Evolutionary conservation across 768 basidiomycete species (phyloP).

Genomic region (Fomitopsis serialis): DNA sequence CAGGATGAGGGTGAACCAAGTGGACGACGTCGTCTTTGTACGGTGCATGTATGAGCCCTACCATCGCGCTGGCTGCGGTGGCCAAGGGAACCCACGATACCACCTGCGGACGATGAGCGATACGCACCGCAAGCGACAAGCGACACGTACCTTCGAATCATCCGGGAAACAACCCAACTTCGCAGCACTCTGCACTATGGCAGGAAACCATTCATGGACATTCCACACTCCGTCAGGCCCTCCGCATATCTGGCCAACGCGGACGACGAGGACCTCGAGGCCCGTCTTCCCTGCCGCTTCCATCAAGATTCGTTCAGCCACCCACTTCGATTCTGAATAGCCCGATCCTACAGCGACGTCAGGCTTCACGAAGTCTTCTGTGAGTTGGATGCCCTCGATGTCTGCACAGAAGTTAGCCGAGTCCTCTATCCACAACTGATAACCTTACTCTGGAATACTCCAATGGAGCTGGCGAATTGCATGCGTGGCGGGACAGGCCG

Average conservation of each 20-base stretch:
- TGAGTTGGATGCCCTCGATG: background rate
- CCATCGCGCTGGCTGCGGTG: conserved; percentile 28
- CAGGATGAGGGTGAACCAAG: conserved; percentile 33
- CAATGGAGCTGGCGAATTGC: conserved; percentile 11
- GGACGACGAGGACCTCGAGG: conserved; percentile 30
- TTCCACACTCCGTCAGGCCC: conserved; percentile 39
- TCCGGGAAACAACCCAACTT: conserved; percentile 22
- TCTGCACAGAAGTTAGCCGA: background rate
- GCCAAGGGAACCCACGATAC: conserved; percentile 41
- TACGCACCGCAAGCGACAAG: background rate
- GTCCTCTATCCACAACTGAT: background rate
- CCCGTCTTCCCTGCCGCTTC: conserved; percentile 26
- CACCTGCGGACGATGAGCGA: conserved; percentile 16
- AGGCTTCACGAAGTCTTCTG: conserved; percentile 18
- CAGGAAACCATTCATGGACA: conserved; percentile 10
- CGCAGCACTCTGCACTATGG: background rate
- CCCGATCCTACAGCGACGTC: conserved; percentile 33
- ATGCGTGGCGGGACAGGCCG: conserved; percentile 16
- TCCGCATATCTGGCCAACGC: conserved; percentile 44
- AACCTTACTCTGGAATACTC: conserved; percentile 5
- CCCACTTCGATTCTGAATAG: conserved; percentile 44
- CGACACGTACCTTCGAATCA: conserved; percentile 29
- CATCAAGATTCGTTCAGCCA: conserved; percentile 36
- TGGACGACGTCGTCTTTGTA: conserved; percentile 21
- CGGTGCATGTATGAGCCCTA: conserved; percentile 22